Evolutionary conservation across 73 alveolate genomes (phyloP).

Genomic region (Tetrahymena malaccensis): DNA sequence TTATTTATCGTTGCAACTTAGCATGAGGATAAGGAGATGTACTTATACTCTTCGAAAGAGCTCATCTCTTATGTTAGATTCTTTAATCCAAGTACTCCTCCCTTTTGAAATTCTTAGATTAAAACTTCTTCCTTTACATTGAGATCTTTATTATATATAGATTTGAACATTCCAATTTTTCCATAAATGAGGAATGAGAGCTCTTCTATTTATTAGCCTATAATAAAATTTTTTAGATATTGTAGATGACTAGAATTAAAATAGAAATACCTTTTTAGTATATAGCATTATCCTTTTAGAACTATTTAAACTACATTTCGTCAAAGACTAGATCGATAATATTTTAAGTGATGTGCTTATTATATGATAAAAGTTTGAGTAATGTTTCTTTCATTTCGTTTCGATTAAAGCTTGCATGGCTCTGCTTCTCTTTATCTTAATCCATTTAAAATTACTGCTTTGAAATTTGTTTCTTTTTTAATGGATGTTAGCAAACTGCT

Average conservation of each 20-base stretch:
- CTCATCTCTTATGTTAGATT: neutral
- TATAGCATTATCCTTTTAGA: neutral
- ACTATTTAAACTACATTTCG: neutral
- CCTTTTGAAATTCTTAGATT: neutral
- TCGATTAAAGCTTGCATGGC: neutral
- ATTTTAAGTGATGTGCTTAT: neutral
- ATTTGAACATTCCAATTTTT: neutral
- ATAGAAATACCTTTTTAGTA: neutral
- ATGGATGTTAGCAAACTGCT: neutral
- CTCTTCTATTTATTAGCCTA: neutral
- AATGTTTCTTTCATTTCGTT: neutral
- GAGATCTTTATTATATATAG: neutral
- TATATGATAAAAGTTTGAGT: neutral
- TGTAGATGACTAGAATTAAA: neutral
- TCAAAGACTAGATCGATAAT: neutral
- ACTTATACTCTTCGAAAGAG: neutral
- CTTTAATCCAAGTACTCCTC: neutral
- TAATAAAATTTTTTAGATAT: neutral
- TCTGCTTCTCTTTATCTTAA: neutral
- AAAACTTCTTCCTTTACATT: neutral
- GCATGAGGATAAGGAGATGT: neutral
- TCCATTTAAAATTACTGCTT: neutral
- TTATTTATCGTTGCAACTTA: neutral
- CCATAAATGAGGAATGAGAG: neutral
- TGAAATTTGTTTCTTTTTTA: too few species aligned